Base-by-base conservation (phyloP, 306 rosid species). In the Lathyrus aphaca region DNA sequence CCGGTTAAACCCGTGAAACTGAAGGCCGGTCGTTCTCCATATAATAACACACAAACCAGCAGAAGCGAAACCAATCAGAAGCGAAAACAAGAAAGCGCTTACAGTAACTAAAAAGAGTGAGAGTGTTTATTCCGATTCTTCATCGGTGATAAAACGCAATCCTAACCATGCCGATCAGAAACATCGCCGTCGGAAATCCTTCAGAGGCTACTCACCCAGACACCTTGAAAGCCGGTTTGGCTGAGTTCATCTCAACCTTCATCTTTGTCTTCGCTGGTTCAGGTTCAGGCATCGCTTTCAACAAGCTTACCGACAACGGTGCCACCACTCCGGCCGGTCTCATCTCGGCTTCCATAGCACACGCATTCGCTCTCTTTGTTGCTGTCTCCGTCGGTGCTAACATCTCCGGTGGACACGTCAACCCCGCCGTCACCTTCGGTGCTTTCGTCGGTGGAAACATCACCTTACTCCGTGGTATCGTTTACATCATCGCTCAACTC, bases 401-500 rank as follows among this genome's bases (percentile, higher is more conserved):
- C 82, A 88, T 92, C 82, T 92, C 98, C 64, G 96, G 96, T 11
- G 98, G 96, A 13, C 98, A 92, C 76, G 96, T 92, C 37, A 92
- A 92, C 87, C 96, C 98, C 9, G 96, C 96, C 12, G 98, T 92
- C 39, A 92, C 98, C 38, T 90, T 92, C 78, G 98, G 96, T 0
- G 86, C 85, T 53, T 90, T 92, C 75, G 4, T 92, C 27, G 98
- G 96, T 5, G 98, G 98, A 0, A 86, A 92, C 77, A 92, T 92
- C 88, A 42, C 85, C 43, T 65, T 92, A 63, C 79, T 90, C 45
- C 95, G 96, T 16, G 91, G 92, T 8, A 17, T 92, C 72, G 77
- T 89, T 19, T 92, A 92, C 86, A 66, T 89, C 86, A 75, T 92
- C 64, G 98, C 93, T 23, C 98, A 92, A 84, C 96, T 92, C 19